Evolutionary conservation across 805 yeast genomes (phyloP), one percentile per base, ranked within the genome.

Genomic region (Ogataea neopini): DNA sequence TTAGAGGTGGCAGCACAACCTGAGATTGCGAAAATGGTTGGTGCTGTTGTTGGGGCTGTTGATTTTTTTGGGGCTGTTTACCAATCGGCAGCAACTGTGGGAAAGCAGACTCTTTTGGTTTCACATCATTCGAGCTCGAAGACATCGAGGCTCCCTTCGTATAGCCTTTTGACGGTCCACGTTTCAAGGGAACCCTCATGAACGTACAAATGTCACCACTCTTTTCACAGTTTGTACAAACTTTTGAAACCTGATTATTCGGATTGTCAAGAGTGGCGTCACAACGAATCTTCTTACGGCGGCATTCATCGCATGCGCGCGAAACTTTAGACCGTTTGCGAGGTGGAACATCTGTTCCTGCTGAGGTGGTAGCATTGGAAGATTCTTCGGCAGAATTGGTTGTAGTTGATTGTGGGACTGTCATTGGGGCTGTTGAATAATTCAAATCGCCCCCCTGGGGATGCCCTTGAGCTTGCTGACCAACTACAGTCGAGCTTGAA

Each of bases 81-180:
- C 48, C 51, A 15, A 50, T 43, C 9, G 49, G 43, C 6, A 43
- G 39, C n/a, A 50, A 35, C 15, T 52, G 57, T 1, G 54, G 49
- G 23, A 45, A 45, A 14, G 15, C 3, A 9, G 4, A 3, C 4
- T 34, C 25, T 17, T 30, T 30, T 7, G 34, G 15, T 9, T 30
- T 30, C 15, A 30, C 17, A 46, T 68, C 74, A 28, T 65, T 51
- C 52, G 74, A 38, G 65, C n/a, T 71, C 77, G 42, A 75, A 66
- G n/a, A 73, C 30, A 13, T 10, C 10, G 30, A 28, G 5, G 30
- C 70, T 53, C 14, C 36, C 40, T 59, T 63, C 2, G 57, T 56
- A 40, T 79, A 83, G 1, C 92, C 92, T 58, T 85, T 86, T 0
- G 85, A 75, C 0, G 95, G 95, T 0, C 95, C 95, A 55, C 95